Evolutionary conservation across 169 alveolate species (phyloP).

Genomic region (Eimeria sp.): DNA sequence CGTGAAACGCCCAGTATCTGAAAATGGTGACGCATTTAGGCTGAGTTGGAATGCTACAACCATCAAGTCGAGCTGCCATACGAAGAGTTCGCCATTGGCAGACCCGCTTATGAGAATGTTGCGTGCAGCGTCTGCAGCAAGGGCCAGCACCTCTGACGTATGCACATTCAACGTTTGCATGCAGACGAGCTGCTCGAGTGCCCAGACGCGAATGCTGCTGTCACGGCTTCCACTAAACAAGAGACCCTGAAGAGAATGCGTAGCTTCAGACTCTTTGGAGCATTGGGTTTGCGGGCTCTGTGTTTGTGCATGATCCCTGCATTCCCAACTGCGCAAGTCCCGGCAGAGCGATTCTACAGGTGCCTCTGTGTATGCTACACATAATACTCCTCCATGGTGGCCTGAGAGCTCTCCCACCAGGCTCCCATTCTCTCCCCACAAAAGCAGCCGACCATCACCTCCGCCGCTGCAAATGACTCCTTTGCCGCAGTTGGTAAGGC

Average conservation of each 20-base stretch:
- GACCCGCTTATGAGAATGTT: constrained; percentile 74
- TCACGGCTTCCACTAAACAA: constrained; percentile 81
- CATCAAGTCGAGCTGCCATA: constrained; percentile 77
- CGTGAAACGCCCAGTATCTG: constrained; percentile 28
- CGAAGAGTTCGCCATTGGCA: constrained; percentile 81
- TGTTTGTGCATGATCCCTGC: constrained; percentile 7
- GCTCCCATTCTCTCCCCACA: constrained; percentile 66
- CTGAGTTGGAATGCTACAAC: constrained; percentile 66
- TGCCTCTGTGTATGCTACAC: constrained; percentile 65
- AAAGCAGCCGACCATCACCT: constrained; percentile 81
- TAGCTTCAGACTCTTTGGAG: neutral
- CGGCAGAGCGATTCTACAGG: constrained; percentile 56
- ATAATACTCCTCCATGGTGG: constrained; percentile 79
- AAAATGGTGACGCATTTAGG: constrained; percentile 41
- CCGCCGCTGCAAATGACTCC: constrained; percentile 78
- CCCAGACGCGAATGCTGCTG: constrained; percentile 83
- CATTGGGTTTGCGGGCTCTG: constrained; percentile 32
- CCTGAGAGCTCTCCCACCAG: constrained; percentile 80
- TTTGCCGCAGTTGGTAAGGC: constrained; percentile 75
- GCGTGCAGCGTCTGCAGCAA: constrained; percentile 68
- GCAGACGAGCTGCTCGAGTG: constrained; percentile 75
- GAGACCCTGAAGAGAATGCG: constrained; percentile 40
- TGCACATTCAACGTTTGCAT: constrained; percentile 77
- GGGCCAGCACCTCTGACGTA: constrained; percentile 77
- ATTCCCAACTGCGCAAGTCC: constrained; percentile 40